Evolutionary conservation across 768 basidiomycete species (phyloP), one percentile per base, ranked within the genome.

Genomic region (Kwoniella pini): DNA sequence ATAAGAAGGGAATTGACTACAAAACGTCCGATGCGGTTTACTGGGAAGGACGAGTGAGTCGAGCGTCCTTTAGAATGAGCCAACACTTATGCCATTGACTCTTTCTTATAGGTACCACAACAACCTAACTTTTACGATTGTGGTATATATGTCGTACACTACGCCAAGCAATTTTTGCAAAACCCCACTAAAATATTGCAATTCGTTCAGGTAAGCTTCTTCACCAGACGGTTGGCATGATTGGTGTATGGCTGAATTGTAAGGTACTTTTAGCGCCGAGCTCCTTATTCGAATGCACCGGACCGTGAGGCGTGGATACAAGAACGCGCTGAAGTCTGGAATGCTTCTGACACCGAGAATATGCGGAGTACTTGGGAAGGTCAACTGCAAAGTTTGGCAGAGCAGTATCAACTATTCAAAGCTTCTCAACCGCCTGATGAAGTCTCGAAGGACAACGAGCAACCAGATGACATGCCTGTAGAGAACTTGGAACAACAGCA

Each of bases 61-160:
- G 17, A n/a, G 15, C 33, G 19, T 15, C 26, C 9, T n/a, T n/a
- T n/a, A 36, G 33, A 36, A 9, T 15, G 7, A 9, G 33, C 33
- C 33, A 36, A 36, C 15, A 7, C 7, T 36, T 15, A 36, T 15
- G 7, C 15, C 9, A 9, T 36, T 36, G 33, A 36, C 7, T 15
- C 33, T 36, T 7, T 36, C 33, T n/a, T n/a, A n/a, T n/a, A 95
- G 91, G 90, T 93, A 3, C 95, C 95, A 3, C 80, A 81, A 22
- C 96, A 99, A 73, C 85, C 86, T 15, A 97, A 98, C 73, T 90
- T 82, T 64, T 90, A 87, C 71, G 94, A 97, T 76, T 99, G 96
- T 67, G 96, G 96, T 5, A 75, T 96, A 27, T 99, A 90, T 76
- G 82, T 98, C 12, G 81, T 98, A 11, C 92, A 98, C 71, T 91